phyloP scores from a whole-genome alignment of 139 green algal genomes.

The Tetradesmus obliquus region DNA sequence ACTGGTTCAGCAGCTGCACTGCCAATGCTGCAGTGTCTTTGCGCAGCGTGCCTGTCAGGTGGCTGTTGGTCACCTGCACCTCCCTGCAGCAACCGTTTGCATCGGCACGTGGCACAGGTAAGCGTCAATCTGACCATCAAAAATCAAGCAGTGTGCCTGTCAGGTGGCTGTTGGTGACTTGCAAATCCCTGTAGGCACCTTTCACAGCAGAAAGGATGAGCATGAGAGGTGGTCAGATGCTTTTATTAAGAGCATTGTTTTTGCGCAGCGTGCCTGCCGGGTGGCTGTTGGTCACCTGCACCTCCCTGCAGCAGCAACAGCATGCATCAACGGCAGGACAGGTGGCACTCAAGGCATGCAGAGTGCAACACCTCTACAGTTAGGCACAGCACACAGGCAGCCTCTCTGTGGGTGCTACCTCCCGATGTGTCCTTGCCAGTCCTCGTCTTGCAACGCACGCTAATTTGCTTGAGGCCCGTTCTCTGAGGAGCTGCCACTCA shows the following conservation, averaged over 20 bases:
- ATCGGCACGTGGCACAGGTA: background rate
- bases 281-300: slow-evolving; percentile 50
- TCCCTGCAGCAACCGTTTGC: slow-evolving; percentile 12
- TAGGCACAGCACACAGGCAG: background rate
- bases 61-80: slow-evolving; percentile 62
- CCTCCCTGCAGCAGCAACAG: too few relatives aligned
- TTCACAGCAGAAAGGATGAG: too few relatives aligned
- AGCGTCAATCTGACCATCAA: background rate
- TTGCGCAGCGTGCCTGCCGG: slow-evolving; percentile 53
- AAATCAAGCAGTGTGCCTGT: slow-evolving; percentile 50
- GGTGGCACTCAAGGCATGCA: background rate
- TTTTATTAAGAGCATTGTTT: too few relatives aligned
- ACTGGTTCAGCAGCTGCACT: slow-evolving; percentile 58
- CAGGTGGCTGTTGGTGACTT: slow-evolving; percentile 62
- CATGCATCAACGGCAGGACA: too few relatives aligned
- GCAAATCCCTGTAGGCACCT: slow-evolving; percentile 36
- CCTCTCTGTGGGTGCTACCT: too few relatives aligned
- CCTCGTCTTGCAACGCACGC: too few relatives aligned
- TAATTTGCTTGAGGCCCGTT: too few relatives aligned
- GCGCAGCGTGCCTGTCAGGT: slow-evolving; percentile 61
- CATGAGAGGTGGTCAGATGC: too few relatives aligned
- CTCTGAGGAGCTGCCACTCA: too few relatives aligned
- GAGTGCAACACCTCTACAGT: background rate
- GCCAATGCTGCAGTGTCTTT: slow-evolving; percentile 55
- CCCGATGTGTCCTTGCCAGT: too few relatives aligned